These are phyloP conservation scores for Zostera marina DNA, from an alignment of 116 monocot species.

Conservation along the genomic window DNA sequence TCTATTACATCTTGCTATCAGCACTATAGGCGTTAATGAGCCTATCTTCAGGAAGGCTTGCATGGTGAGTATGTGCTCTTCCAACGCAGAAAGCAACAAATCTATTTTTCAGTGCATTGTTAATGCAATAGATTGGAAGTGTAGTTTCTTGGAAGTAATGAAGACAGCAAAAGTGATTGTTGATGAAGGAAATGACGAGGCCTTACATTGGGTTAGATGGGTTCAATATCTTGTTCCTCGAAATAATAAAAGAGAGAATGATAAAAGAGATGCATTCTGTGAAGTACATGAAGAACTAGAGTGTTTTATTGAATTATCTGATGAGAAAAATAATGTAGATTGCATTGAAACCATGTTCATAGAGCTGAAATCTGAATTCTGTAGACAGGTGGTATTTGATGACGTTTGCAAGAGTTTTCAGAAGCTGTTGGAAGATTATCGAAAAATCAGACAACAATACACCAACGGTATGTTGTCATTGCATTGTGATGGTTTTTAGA, in stretches of 20 bases:
- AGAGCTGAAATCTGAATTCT: slow-evolving; percentile 41
- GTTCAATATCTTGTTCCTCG: slow-evolving; percentile 28
- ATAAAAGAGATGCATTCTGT: slow-evolving; percentile 18
- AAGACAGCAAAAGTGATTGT: slow-evolving; percentile 17
- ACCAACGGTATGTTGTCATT: slow-evolving; percentile 72
- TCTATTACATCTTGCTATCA: slow-evolving; percentile 55
- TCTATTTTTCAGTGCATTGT: slow-evolving; percentile 36
- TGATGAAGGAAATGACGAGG: slow-evolving; percentile 20
- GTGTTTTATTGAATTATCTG: slow-evolving; percentile 18
- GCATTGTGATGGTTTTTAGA: slow-evolving; percentile 7
- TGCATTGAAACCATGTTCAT: slow-evolving; percentile 25
- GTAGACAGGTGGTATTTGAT: slow-evolving; percentile 38
- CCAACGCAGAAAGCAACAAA: neutral
- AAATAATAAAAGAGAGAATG: slow-evolving; percentile 9
- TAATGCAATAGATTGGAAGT: slow-evolving; percentile 18
- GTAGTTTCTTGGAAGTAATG: slow-evolving; percentile 35
- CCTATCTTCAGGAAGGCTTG: slow-evolving; percentile 60
- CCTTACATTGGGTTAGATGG: slow-evolving; percentile 72
- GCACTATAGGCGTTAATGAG: slow-evolving; percentile 29
- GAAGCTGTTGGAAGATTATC: slow-evolving; percentile 45
- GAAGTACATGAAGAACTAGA: slow-evolving; percentile 24
- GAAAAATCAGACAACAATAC: slow-evolving; percentile 54
- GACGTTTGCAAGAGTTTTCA: slow-evolving; percentile 37
- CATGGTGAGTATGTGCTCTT: slow-evolving; percentile 28
- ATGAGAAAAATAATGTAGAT: slow-evolving; percentile 3